Base-by-base conservation (phyloP, 78 protist species). In the Thecamonas trahens region DNA sequence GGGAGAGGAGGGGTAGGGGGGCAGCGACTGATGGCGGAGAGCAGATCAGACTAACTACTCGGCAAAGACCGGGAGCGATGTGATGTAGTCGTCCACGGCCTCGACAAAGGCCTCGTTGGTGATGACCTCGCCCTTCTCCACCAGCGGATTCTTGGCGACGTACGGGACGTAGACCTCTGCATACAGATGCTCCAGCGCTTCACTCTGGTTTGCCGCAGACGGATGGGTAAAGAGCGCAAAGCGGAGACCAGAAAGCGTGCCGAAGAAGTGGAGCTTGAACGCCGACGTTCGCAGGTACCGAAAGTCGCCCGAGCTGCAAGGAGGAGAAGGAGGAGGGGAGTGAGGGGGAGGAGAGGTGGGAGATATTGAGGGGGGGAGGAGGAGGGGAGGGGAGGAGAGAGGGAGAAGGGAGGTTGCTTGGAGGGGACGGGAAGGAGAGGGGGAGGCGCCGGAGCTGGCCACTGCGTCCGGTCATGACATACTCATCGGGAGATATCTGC, bases 221-320 rank as follows among this genome's bases (percentile, higher is more conserved):
- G 28, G 70, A 18, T 54, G 63, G 3, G 72, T 66, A 39, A 8
- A 18, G 20, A 67, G 22, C 9, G 54, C 29, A 34, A 67, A 67
- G 1, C 58, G 55, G 17, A 54, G 14, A 6, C 73, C 53, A 1
- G 63, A 26, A 39, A 63, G 45, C 1, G 73, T 54, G 35, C 54
- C 73, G 28, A 38, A 67, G 37, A 20, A 54, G 39, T 67, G 13
- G 14, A 67, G 73, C 55, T 54, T 50, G 63, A 7, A 67, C 26
- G 45, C 14, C 22, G 34, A 22, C 11, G 72, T 66, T 20, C 8
- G 0, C 49, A 53, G 50, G 2, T 44, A 39, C 8, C 45, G 17
- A 34, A 64, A 42, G 20, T 34, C 53, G 0, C 38, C 31, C 50
- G 1, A 13, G 29, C 67, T 13, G 1, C 13, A 31, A 0, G 52